phyloP scores from a whole-genome alignment of 164 flowering plant genomes.

The Umbellularia californica region DNA sequence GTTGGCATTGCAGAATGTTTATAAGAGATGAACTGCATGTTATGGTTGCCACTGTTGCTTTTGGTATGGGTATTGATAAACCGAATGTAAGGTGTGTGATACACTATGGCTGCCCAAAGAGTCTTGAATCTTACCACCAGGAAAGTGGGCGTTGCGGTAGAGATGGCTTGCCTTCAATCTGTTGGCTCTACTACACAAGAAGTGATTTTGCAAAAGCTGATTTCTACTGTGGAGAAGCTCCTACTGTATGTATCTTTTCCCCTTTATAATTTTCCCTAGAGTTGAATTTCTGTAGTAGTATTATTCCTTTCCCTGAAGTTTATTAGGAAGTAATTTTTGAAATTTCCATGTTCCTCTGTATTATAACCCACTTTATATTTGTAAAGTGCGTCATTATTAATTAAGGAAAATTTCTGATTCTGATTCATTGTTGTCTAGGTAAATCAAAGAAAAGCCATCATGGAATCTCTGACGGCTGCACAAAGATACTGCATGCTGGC shows the following conservation, averaged over 20 bases:
- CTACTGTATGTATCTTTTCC: slow-evolving; percentile 28
- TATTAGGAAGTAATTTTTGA: not conserved
- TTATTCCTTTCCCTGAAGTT: not conserved
- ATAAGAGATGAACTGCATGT: slow-evolving; percentile 52
- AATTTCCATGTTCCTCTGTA: not conserved
- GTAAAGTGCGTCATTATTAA: too few species aligned
- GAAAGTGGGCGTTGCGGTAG: slow-evolving; percentile 73
- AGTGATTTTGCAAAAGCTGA: slow-evolving; percentile 56
- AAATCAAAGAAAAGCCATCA: slow-evolving; percentile 44
- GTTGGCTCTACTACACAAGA: slow-evolving; percentile 55
- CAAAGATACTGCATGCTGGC: slow-evolving; percentile 40
- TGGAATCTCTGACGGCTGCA: slow-evolving; percentile 49
- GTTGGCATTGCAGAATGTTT: slow-evolving; percentile 35
- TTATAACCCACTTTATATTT: not conserved
- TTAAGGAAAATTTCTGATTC: not conserved
- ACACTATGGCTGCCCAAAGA: slow-evolving; percentile 72
- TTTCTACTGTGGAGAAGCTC: slow-evolving; percentile 44
- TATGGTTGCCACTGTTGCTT: slow-evolving; percentile 70
- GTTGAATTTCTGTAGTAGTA: not conserved
- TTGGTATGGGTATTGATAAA: slow-evolving; percentile 76
- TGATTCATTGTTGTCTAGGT: slow-evolving; percentile 24
- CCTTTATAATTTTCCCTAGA: not conserved
- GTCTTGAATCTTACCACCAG: slow-evolving; percentile 58
- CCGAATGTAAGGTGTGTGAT: slow-evolving; percentile 55
- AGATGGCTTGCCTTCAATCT: slow-evolving; percentile 55